Base-by-base conservation (phyloP, 1,284 basidiomycete species). In the Hemileia vastatrix region DNA sequence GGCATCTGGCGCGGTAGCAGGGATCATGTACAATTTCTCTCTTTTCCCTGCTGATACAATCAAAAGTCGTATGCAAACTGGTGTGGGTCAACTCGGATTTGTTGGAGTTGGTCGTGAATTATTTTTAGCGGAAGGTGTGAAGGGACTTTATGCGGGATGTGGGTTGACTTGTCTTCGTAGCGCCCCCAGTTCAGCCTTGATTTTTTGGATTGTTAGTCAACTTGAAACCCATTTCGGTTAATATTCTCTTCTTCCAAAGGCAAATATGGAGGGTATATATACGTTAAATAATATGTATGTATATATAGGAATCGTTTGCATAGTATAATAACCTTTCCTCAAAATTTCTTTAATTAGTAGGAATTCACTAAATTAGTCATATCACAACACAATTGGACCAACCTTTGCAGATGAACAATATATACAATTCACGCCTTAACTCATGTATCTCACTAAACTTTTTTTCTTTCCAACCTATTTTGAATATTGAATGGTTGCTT, bases 31-130 rank as follows among this genome's bases (percentile, higher is more conserved):
- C 79, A 94, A 90, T 70, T 78, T 93, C 70, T 45, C 63, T 19
- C 78, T 90, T 50, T 95, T 93, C 79, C 92, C 91, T 0, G 92
- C 92, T 11, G 94, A 98, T 77, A 88, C 87, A 36, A 83, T 97
- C 72, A 98, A 98, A 79, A 90, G 87, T 68, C 83, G 90, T 49
- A 89, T 98, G 76, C 94, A 97, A 80, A 97, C 94, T 0, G 64
- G 63, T 15, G 55, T 57, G 6, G 51, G 56, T n/a, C 55, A 54
- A 23, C 70, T 81, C 45, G 81, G 85, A 6, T 96, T 96, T 71
- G 73, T 83, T 51, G 80, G 81, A 44, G 88, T 86, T n/a, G 84
- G 84, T 19, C 80, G 76, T 67, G 83, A 83, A 67, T 86, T 97
- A 79, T 95, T 87, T 71, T 77, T 70, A 31, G 83, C 82, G 13